Percentiles rank a stretch among this genome's conserved stretches.
Evolutionary conservation across 331 rosid species (phyloP).

Genomic region (Quercus lobata): DNA sequence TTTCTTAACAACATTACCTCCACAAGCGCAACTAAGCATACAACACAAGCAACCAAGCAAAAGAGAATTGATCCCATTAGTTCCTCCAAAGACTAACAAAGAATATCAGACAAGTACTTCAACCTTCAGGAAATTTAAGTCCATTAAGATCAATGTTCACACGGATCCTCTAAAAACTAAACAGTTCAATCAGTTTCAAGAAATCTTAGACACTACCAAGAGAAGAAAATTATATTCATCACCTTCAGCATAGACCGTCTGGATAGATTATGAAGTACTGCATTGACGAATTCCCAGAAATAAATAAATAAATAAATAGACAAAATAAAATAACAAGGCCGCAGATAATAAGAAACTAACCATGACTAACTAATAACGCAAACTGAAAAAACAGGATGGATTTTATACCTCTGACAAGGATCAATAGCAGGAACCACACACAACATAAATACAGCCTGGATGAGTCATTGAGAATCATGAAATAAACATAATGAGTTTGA

Average conservation of each 20-base stretch:
- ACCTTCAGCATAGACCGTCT: constrained; percentile 74
- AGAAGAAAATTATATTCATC: constrained; percentile 3
- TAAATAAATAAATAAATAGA: too few relatives aligned
- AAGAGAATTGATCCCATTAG: too few relatives aligned
- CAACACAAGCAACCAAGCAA: constrained; percentile 1
- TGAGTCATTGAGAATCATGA: constrained; percentile 13
- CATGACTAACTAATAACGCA: not conserved
- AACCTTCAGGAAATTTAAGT: not conserved
- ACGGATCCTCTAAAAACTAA: not conserved
- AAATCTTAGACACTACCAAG: constrained; percentile 13
- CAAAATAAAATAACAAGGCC: not conserved
- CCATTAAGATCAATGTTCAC: not conserved
- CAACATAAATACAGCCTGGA: constrained; percentile 91
- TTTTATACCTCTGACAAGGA: constrained; percentile 73
- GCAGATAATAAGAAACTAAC: constrained; percentile 14
- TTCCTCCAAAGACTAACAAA: too few relatives aligned
- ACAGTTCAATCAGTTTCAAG: not conserved
- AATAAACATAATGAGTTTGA: constrained; percentile 1
- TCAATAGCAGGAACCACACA: constrained; percentile 80
- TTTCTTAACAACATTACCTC: constrained; percentile 50
- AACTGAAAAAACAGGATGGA: not conserved
- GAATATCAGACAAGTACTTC: not conserved
- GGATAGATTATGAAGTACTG: constrained; percentile 68
- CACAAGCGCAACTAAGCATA: constrained; percentile 75
- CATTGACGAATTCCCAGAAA: constrained; percentile 63